Conservation (phyloP, 1,284 basidiomycete species). For the Chondrostereum purpureum region DNA sequence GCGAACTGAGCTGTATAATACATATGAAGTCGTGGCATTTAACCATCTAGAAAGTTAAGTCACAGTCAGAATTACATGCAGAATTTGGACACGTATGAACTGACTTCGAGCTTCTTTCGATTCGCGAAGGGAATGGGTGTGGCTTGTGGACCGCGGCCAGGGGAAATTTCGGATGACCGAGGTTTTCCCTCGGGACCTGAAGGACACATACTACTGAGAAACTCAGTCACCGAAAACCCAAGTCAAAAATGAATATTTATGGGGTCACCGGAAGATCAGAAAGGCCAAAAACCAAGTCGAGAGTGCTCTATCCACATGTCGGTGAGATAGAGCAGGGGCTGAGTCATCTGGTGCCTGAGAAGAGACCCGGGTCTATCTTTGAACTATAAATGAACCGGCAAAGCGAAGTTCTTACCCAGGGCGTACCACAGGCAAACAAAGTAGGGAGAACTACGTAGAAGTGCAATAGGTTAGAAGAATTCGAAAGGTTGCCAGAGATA, state of each 20-base stretch:
- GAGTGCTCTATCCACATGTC: too few species aligned
- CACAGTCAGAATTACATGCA: neutral
- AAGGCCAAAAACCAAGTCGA: slow-evolving; percentile 1
- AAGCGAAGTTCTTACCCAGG: too few species aligned
- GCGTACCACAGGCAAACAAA: too few species aligned
- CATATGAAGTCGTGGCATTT: neutral
- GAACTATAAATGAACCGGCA: too few species aligned
- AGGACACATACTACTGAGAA: too few species aligned
- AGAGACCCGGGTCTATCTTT: too few species aligned
- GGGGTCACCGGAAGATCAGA: neutral
- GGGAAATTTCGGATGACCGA: neutral
- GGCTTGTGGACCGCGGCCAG: too few species aligned
- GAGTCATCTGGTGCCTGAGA: neutral
- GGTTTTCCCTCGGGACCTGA: neutral
- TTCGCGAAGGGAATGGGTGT: too few species aligned
- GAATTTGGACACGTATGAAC: too few species aligned
- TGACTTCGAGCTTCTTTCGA: neutral
- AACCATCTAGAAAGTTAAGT: neutral
- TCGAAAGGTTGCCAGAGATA: too few species aligned
- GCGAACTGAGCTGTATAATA: neutral
- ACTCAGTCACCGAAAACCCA: neutral
- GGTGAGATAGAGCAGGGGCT: slow-evolving; percentile 1
- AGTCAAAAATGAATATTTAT: neutral
- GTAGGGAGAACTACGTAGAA: too few species aligned
- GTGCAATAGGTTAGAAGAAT: too few species aligned